Conservation (phyloP, 257 asterid genomes). For the Parsonsia alboflavescens region DNA sequence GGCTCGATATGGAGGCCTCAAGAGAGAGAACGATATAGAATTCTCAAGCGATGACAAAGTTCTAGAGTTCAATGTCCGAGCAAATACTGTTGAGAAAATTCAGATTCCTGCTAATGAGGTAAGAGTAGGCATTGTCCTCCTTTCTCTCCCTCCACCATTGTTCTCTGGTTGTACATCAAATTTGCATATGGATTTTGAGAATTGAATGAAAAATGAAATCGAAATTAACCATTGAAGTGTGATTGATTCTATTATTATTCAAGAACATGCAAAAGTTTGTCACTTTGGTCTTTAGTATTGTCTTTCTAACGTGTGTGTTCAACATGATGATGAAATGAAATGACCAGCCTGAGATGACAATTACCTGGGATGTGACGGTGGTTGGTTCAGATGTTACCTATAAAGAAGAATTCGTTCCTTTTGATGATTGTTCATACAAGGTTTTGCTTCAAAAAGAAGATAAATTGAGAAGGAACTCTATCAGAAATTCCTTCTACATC, state of each 20-base stretch:
- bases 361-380: constrained; percentile 71
- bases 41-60: constrained; percentile 70
- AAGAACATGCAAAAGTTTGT: no score
- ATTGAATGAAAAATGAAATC: no score
- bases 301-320: constrained; percentile 1
- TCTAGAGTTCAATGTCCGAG: constrained; percentile 44
- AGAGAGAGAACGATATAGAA: constrained; percentile 57
- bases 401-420: constrained; percentile 76
- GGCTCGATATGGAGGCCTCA: constrained; percentile 62
- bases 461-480: constrained; percentile 37
- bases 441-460: constrained; percentile 63
- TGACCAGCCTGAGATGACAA: constrained; percentile 48
- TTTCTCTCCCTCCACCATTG: not conserved
- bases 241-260: no score
- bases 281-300: no score
- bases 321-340: not conserved
- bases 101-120: constrained; percentile 62
- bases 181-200: no score
- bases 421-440: constrained; percentile 75
- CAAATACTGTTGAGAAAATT: constrained; percentile 35
- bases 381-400: constrained; percentile 61
- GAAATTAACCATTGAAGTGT: no score
- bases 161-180: no score
- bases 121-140: not conserved
- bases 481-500: constrained; percentile 55